These are phyloP conservation scores for Aureobasidium uvarum DNA, from an alignment of 2,329 filamentous ascomycete genomes.

Conservation along the genomic window DNA sequence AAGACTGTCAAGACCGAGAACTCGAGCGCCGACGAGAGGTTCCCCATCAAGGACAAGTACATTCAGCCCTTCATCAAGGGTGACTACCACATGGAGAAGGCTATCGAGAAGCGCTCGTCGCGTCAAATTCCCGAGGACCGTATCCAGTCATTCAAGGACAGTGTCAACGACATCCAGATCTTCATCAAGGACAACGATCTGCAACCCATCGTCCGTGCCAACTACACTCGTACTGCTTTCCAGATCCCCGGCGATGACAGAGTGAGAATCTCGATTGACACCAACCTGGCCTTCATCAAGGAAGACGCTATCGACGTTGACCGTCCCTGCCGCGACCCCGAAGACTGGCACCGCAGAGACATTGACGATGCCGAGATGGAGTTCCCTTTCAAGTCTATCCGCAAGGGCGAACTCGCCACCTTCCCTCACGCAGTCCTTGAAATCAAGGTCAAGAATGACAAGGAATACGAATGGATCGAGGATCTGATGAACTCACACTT, in stretches of 20 bases:
- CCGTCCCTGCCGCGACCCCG: conserved; percentile 83
- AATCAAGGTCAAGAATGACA: conserved; percentile 74
- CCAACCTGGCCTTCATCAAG: conserved; percentile 81
- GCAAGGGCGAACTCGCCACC: conserved; percentile 83
- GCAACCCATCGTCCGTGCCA: conserved; percentile 82
- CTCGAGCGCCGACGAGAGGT: conserved; percentile 72
- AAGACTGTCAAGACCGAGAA: conserved; percentile 79
- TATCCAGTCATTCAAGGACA: conserved; percentile 66
- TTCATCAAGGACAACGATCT: conserved; percentile 76
- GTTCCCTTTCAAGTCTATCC: conserved; percentile 83
- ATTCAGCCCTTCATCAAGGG: conserved; percentile 81
- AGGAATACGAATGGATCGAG: conserved; percentile 79
- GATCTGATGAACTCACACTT: conserved; percentile 92
- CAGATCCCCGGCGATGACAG: conserved; percentile 92
- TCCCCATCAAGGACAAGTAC: conserved; percentile 92
- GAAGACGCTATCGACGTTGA: conserved; percentile 72
- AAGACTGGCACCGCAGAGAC: conserved; percentile 86
- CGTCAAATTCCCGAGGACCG: conserved; percentile 66
- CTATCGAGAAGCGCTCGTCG: conserved; percentile 76
- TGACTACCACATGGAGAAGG: conserved; percentile 90
- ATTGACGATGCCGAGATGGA: conserved; percentile 80
- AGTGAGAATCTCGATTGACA: conserved; percentile 90
- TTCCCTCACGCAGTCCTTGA: conserved; percentile 92
- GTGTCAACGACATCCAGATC: conserved; percentile 72
- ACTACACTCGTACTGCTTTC: conserved; percentile 92